These are phyloP conservation scores for Orobanche coerulescens DNA, from an alignment of 257 asterid genomes.

Conservation along the genomic window DNA sequence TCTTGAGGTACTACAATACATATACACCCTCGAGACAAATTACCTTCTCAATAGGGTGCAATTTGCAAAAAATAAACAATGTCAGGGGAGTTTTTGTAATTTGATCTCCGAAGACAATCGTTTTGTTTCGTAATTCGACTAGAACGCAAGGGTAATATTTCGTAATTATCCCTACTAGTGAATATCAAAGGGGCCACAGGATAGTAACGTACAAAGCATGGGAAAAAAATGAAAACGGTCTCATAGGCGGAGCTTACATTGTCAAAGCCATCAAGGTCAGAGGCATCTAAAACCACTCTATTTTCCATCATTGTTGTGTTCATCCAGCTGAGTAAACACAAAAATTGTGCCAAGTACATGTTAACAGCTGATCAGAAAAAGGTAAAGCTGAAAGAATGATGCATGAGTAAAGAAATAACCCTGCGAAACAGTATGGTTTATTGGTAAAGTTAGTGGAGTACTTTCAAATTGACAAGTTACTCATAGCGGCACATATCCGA, in stretches of 20 bases:
- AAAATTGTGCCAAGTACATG: background rate
- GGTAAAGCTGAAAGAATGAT: background rate
- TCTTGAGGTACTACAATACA: too few relatives aligned
- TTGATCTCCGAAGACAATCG: background rate
- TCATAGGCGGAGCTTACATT: slow-evolving; percentile 40
- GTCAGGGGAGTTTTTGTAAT: background rate
- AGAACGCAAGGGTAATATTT: background rate
- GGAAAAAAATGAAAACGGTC: background rate
- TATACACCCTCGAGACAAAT: background rate
- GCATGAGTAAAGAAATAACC: background rate
- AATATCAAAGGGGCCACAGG: background rate
- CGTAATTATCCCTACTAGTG: background rate
- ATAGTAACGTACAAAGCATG: background rate
- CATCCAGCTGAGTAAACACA: slow-evolving; percentile 64
- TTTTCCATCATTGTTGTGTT: slow-evolving; percentile 94
- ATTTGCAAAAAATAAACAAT: too few relatives aligned
- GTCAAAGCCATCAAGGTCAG: slow-evolving; percentile 74
- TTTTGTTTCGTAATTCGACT: background rate
- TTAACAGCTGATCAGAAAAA: slow-evolving; percentile 10
- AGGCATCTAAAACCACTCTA: slow-evolving; percentile 47
- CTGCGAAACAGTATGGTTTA: slow-evolving; percentile 2
- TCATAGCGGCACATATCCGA: background rate
- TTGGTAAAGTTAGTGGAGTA: background rate
- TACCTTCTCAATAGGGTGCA: background rate
- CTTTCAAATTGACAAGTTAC: background rate